These are phyloP conservation scores for Theobroma grandiflorum DNA, from an alignment of 441 rosid species.

Conservation along the genomic window DNA sequence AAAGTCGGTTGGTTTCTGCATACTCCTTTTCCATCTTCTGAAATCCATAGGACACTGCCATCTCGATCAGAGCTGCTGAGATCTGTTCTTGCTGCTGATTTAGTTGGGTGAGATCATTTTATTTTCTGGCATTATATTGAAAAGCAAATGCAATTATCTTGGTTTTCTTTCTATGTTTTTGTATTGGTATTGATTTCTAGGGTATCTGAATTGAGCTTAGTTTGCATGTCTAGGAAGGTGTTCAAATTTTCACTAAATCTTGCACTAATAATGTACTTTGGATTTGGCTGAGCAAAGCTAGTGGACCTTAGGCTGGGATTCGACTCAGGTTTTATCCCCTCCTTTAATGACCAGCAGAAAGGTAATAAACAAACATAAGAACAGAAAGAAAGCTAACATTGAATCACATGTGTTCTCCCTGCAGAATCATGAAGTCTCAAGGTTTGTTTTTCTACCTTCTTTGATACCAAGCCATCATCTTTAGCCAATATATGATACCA, in stretches of 20 bases:
- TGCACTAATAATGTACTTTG: constrained; percentile 1
- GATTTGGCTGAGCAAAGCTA: background rate
- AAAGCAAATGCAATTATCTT: background rate
- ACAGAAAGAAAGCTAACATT: background rate
- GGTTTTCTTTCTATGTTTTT: background rate
- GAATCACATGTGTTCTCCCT: background rate
- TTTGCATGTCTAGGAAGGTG: constrained; percentile 6
- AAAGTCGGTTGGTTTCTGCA: constrained; percentile 94
- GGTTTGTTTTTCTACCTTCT: background rate
- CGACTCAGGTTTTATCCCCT: background rate
- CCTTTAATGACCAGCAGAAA: constrained; percentile 1
- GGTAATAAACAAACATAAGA: background rate
- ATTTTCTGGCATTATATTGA: constrained; percentile 9
- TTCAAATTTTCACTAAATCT: constrained; percentile 10
- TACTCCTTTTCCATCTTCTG: constrained; percentile 89
- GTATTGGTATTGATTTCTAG: background rate
- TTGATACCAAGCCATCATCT: background rate
- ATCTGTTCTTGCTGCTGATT: constrained; percentile 83
- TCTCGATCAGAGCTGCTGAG: constrained; percentile 72
- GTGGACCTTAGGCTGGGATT: constrained; percentile 10
- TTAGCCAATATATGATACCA: background rate
- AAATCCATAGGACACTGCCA: constrained; percentile 81
- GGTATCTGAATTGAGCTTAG: constrained; percentile 18
- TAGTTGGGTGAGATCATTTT: constrained; percentile 67
- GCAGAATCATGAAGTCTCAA: background rate